phyloP scores from a whole-genome alignment of 176 grass and related monocot genomes.

The Thinopyrum elongatum region DNA sequence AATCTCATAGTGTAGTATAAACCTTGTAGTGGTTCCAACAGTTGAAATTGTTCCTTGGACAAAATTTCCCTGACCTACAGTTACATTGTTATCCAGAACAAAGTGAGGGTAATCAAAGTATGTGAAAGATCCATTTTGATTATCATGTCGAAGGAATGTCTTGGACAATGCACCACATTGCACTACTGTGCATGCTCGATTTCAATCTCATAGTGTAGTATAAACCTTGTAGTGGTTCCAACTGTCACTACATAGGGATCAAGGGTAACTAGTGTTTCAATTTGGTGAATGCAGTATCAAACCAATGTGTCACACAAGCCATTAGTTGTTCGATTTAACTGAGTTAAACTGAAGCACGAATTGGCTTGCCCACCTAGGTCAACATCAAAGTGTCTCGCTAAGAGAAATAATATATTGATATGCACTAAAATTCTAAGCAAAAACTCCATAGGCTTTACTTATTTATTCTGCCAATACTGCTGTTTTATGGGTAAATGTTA shows the following conservation, averaged over 20 bases:
- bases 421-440: not conserved
- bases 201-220: not conserved
- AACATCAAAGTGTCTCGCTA: not conserved
- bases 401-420: constrained; percentile 10
- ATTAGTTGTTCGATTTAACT: not conserved
- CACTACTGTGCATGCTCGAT: not conserved
- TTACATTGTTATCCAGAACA: constrained; percentile 8
- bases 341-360: not conserved
- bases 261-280: not conserved
- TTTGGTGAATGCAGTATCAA: not conserved
- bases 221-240: constrained; percentile 5
- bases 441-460: not conserved
- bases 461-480: constrained; percentile 15
- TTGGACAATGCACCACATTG: not conserved
- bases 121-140: constrained; percentile 17
- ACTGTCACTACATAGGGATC: constrained; percentile 3
- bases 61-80: not conserved
- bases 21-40: constrained; percentile 8
- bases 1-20: not conserved
- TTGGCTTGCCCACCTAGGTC: not conserved
- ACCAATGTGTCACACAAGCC: not conserved
- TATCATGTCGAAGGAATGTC: not conserved
- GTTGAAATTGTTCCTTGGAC: not conserved
- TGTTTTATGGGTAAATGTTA: constrained; percentile 14
- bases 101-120: constrained; percentile 9